Evolutionary conservation across 192 early-diverging fungal genomes (phyloP).

Genomic region (Piromyces sp.): DNA sequence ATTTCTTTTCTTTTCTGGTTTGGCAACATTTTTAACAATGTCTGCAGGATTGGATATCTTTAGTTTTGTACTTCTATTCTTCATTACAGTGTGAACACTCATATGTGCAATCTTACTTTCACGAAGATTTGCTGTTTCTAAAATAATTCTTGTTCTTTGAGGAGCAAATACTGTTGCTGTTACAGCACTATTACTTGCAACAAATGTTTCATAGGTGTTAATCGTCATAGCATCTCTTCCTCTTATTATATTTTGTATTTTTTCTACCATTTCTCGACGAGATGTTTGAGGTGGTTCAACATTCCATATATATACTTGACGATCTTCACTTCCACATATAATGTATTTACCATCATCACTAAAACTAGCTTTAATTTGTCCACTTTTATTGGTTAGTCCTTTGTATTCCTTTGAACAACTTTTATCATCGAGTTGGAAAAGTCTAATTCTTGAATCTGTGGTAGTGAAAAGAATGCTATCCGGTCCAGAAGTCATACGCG

Average conservation of each 20-base stretch:
- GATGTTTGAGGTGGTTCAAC: conserved; percentile 23
- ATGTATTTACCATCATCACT: conserved; percentile 63
- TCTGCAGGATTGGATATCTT: background rate
- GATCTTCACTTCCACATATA: conserved; percentile 66
- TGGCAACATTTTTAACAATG: conserved; percentile 7
- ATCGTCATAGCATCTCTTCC: background rate
- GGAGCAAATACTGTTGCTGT: conserved; percentile 48
- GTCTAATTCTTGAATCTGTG: conserved; percentile 65
- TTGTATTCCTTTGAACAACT: conserved; percentile 62
- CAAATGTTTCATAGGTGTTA: conserved; percentile 13
- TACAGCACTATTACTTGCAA: conserved; percentile 31
- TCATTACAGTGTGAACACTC: conserved; percentile 9
- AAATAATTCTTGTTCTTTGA: conserved; percentile 25
- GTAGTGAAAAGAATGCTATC: conserved; percentile 54
- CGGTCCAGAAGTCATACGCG: conserved; percentile 28
- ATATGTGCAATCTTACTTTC: conserved; percentile 28
- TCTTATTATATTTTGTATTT: conserved; percentile 7
- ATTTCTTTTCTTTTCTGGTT: conserved; percentile 10
- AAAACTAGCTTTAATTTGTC: conserved; percentile 58
- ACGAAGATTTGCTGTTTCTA: conserved; percentile 28
- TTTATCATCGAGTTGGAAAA: conserved; percentile 62
- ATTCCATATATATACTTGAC: conserved; percentile 55
- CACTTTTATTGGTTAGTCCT: conserved; percentile 50
- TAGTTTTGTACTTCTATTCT: background rate
- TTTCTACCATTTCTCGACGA: conserved; percentile 3